Conservation (phyloP, 192 early-diverging fungal genomes). For the Linnemannia exigua region DNA sequence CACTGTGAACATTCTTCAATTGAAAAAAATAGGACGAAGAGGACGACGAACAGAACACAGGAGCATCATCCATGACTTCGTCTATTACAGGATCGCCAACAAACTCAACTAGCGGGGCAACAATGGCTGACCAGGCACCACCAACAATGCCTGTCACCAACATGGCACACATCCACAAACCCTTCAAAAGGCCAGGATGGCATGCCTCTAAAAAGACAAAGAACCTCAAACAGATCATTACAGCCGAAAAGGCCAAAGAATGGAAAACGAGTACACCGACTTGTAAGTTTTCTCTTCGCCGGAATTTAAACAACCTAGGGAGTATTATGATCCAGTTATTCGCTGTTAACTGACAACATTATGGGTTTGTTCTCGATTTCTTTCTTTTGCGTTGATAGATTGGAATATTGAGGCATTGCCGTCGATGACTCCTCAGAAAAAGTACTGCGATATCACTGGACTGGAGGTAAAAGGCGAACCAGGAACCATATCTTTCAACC, state of each 20-base stretch:
- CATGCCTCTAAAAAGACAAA: conserved; percentile 77
- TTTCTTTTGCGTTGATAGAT: conserved; percentile 57
- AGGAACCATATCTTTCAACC: background rate
- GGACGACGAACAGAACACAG: conserved; percentile 41
- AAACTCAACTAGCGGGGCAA: conserved; percentile 27
- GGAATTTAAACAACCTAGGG: no score
- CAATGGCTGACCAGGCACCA: background rate
- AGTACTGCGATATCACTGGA: conserved; percentile 94
- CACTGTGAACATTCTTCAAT: background rate
- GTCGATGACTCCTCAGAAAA: conserved; percentile 85
- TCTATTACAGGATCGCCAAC: conserved; percentile 44
- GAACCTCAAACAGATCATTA: conserved; percentile 86
- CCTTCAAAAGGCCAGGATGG: conserved; percentile 84
- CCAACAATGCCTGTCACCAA: conserved; percentile 8
- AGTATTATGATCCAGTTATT: no score
- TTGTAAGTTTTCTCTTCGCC: conserved; percentile 9
- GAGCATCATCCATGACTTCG: conserved; percentile 46
- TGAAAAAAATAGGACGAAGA: conserved; percentile 31
- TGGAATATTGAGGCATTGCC: conserved; percentile 89
- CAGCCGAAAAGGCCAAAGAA: conserved; percentile 75
- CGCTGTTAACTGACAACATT: background rate
- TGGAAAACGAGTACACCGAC: conserved; percentile 25
- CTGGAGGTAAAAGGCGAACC: conserved; percentile 68
- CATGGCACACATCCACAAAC: conserved; percentile 63
- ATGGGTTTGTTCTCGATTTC: no score